Base-by-base conservation (phyloP, 2,329 filamentous ascomycete species). In the Aspergillus melleus region DNA sequence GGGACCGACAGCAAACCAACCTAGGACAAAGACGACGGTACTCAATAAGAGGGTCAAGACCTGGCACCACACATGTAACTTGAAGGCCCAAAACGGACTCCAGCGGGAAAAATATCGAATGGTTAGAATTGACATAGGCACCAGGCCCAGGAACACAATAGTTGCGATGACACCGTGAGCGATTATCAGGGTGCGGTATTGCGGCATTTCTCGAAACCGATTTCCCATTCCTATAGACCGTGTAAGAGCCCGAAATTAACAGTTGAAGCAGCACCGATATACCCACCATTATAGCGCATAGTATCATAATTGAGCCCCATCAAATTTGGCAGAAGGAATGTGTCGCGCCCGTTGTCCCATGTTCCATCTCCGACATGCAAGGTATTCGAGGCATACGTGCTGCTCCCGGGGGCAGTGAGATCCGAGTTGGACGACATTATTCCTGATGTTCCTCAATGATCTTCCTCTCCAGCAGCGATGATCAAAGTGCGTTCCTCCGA, bases 331-430 rank as follows among this genome's bases (percentile, higher is more conserved):
- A 89, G 73, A 64, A 89, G 78, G 69, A 89, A 89, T 11, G 82
- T 85, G 67, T 89, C 86, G 63, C 85, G 80, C 63, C 79, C 75
- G 32, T 80, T 80, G 65, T 88, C 85, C 86, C 86, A 89, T 64
- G 86, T 89, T 46, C 86, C 86, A 75, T 89, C 86, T 53, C 86
- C 86, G 53, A 89, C 86, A 69, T 83, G 81, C 75, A 89, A 79
- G 47, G 84, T 86, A 72, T 83, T 79, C 50, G 86, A 88, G 47
- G 81, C 76, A 74, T 89, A 89, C 36, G 81, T 83, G 70, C 84
- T 86, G 74, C 82, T 85, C 66, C 86, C 86, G 3, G 86, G 79
- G 36, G 84, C 78, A 52, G 85, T 81, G 16, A 88, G 79, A 30
- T 70, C 72, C 24, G 72, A 70, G 66, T 73, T 70, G 29, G 68